Evolutionary conservation across 192 early-diverging fungal genomes (phyloP).

Genomic region (Entophlyctis luteolus): DNA sequence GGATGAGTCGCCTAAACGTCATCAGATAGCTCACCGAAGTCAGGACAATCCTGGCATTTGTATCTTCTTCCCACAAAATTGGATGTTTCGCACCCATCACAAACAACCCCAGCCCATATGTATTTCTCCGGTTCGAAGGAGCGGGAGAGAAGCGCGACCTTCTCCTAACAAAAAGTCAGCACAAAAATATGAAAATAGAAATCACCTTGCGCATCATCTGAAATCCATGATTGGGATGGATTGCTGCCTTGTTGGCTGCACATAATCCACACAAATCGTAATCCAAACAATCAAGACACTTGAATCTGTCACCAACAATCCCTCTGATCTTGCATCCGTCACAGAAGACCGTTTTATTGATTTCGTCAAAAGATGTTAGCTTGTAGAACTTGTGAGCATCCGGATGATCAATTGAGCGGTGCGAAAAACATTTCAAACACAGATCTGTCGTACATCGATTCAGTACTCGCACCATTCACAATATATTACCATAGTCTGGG

Average conservation of each 20-base stretch:
- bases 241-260: neutral
- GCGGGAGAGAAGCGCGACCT: neutral
- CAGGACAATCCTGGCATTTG: slow-evolving; percentile 26
- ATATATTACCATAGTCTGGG: slow-evolving; percentile 12
- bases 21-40: slow-evolving; percentile 13
- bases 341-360: slow-evolving; percentile 14
- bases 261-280: slow-evolving; percentile 18
- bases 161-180: neutral
- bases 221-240: slow-evolving; percentile 1
- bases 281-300: slow-evolving; percentile 15
- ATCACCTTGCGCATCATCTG: neutral
- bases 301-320: slow-evolving; percentile 23
- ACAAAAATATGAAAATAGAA: neutral
- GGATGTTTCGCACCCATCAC: slow-evolving; percentile 22
- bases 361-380: neutral
- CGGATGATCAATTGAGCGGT: neutral
- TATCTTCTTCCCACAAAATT: slow-evolving; percentile 22
- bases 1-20: neutral
- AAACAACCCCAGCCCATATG: slow-evolving; percentile 19
- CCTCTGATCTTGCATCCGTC: slow-evolving; percentile 22
- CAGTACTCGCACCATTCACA: neutral
- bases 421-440: slow-evolving; percentile 11
- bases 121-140: neutral
- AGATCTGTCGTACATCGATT: slow-evolving; percentile 1
- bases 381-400: slow-evolving; percentile 1